These are phyloP conservation scores for Talaromyces rugulosus DNA, from an alignment of 2,329 filamentous ascomycete genomes.

Conservation along the genomic window DNA sequence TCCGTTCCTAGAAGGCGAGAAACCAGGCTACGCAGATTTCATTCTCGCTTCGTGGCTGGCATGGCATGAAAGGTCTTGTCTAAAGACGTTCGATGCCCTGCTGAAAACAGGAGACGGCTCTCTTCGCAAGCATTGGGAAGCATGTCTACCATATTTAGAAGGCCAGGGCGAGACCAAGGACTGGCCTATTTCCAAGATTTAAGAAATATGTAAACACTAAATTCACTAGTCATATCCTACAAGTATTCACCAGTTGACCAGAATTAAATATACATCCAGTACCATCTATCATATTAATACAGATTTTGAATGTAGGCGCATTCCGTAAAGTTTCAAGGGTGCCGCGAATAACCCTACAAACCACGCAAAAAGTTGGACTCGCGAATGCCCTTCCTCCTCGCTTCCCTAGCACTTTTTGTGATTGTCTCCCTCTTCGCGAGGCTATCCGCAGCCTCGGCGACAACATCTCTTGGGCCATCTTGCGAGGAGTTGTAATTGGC, in stretches of 20 bases:
- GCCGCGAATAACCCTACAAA: slow-evolving; percentile 28
- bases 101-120: slow-evolving; percentile 24
- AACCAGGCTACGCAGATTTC: slow-evolving; percentile 28
- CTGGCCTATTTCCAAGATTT: slow-evolving; percentile 22
- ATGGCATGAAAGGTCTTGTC: slow-evolving; percentile 23
- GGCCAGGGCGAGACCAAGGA: slow-evolving; percentile 31
- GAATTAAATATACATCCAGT: slow-evolving; percentile 3
- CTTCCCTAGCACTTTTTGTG: slow-evolving; percentile 41
- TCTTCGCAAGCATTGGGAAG: slow-evolving; percentile 25
- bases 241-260: neutral
- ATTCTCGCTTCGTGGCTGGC: slow-evolving; percentile 21
- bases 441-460: slow-evolving; percentile 33
- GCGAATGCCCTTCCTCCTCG: slow-evolving; percentile 43
- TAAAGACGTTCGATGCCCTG: slow-evolving; percentile 20
- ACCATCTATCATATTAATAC: neutral
- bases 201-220: neutral
- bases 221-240: neutral
- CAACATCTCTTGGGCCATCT: slow-evolving; percentile 17
- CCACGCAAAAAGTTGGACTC: slow-evolving; percentile 47
- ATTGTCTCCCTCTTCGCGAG: slow-evolving; percentile 37
- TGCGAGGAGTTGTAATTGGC: slow-evolving; percentile 29
- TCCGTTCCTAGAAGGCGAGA: slow-evolving; percentile 31
- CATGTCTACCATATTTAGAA: slow-evolving; percentile 27
- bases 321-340: neutral
- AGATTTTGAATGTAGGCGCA: neutral